phyloP scores from a whole-genome alignment of 371 early-diverging fungal genomes.

The Zopfochytrium polystomum region DNA sequence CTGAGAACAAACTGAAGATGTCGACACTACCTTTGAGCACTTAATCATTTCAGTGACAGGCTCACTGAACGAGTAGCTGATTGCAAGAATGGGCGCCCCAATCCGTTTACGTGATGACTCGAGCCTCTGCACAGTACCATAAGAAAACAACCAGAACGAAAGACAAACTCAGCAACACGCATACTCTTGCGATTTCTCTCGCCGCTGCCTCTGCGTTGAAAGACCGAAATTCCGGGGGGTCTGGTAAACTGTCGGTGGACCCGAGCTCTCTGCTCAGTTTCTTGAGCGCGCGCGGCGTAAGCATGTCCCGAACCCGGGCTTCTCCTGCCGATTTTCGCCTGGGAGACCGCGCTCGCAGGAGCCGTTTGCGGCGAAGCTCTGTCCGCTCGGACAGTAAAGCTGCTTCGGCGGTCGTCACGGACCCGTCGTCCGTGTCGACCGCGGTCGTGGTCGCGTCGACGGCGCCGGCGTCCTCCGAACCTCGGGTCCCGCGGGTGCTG shows the following conservation, averaged over 20 bases:
- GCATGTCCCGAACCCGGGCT: too few relatives aligned
- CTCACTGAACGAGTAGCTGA: constrained; percentile 21
- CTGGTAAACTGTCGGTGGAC: constrained; percentile 17
- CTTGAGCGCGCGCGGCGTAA: too few relatives aligned
- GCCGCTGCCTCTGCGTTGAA: constrained; percentile 20
- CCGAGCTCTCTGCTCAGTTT: constrained; percentile 13
- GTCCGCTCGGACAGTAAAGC: not conserved
- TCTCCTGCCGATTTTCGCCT: too few relatives aligned
- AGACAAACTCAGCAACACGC: not conserved
- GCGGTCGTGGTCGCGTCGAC: too few relatives aligned
- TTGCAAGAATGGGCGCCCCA: constrained; percentile 34
- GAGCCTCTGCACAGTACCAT: constrained; percentile 26
- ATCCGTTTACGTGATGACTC: constrained; percentile 27
- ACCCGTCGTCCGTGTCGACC: too few relatives aligned
- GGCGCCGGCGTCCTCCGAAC: too few relatives aligned
- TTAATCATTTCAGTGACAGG: constrained; percentile 29
- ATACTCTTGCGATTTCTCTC: constrained; percentile 21
- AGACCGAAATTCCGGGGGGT: constrained; percentile 4
- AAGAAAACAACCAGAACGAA: not conserved
- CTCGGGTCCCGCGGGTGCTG: too few relatives aligned
- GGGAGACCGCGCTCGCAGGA: too few relatives aligned
- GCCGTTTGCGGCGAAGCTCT: too few relatives aligned
- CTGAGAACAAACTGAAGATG: not conserved
- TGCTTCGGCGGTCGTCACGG: too few relatives aligned
- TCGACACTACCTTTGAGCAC: constrained; percentile 33